Base-by-base conservation (phyloP, 2,329 filamentous ascomycete species). In the Coniochaeta hoffmannii region DNA sequence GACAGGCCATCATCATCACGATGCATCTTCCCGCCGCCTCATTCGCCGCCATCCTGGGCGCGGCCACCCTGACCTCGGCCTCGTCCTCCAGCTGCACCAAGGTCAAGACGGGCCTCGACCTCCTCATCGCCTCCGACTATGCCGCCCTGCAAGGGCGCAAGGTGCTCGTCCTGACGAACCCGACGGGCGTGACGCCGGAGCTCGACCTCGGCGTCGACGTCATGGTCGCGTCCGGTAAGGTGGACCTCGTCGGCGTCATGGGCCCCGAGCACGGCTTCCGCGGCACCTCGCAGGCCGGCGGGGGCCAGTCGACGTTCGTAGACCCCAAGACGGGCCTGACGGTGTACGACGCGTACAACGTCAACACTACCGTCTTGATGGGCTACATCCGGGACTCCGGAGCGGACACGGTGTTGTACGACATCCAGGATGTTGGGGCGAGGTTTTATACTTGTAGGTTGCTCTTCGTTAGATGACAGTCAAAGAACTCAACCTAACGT, bases 31-130 rank as follows among this genome's bases (percentile, higher is more conserved):
- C 12, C 30, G 12, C 30, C 30, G 12, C 30, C 30, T 32, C 30
- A 32, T 12, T 32, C 30, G 30, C 12, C 30, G 30, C 30, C 7
- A 12, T 32, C 12, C 30, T 32, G 30, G 30, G 30, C 30, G 12
- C 30, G 30, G 30, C 30, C 12, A 12, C 30, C 30, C 12, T 32
- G 12, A 12, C 30, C 30, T 32, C 30, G 30, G 30, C 30, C 30
- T 7, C 30, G 12, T n/a, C n/a, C n/a, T n/a, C n/a, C n/a, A 32
- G 30, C 30, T 32, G 30, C 30, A 8, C 30, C 30, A 32, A 32
- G 30, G 58, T 59, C 35, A 53, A 58, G 52, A 59, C 58, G 8
- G 58, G 58, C 14, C 58, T 59, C 35, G 54, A 59, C 17, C 57
- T 60, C 19, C 58, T 60, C 15, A 56, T 54, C 11, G 36, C 31